Evolutionary conservation across 1,284 basidiomycete species (phyloP), one percentile per base, ranked within the genome.

Genomic region (Austroboletus niveus): DNA sequence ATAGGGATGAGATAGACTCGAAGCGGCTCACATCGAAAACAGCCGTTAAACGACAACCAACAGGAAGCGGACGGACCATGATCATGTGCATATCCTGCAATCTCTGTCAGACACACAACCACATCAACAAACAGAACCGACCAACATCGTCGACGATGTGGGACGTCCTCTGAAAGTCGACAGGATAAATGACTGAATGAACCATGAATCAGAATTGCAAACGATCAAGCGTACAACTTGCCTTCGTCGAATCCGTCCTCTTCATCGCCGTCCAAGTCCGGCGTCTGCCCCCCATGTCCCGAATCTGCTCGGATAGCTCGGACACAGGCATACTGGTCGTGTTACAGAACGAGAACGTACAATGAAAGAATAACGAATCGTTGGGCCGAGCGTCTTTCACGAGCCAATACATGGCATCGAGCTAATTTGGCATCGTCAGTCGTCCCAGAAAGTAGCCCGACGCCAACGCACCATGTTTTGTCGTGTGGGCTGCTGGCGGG

Each of bases 301-400:
- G 79, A 76, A 53, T 72, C 64, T 72, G 57, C 57, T 42, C 42
- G n/a, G 1, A 48, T 29, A 12, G 7, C 4, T 22, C 22, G 22
- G 22, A 24, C 22, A 4, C 22, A 24, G 22, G 22, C 22, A 4
- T 24, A 24, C 17, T 17, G 17, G 17, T 24, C 22, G 22, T 24
- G 5, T 24, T 5, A 24, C 22, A 24, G 22, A 5, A 24, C 5
- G 22, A 24, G 4, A 24, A 65, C 84, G 52, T 59, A 91, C 91
- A 96, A 63, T 95, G 93, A 79, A 96, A 93, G 77, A 96, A 95
- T 36, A 96, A 74, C 0, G 92, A 86, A 63, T 96, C 94, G 60
- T 95, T 87, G 4, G 90, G 85, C 43, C 75, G 71, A 14, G 93
- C 93, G 58, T 78, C 86, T 9, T 70, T 71, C 12, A 94, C 90